A percentile compares a stretch with the other conserved stretches of the same genome.
Conservation (phyloP, 2,329 filamentous ascomycete genomes). For the Cyphellophora europaea region DNA sequence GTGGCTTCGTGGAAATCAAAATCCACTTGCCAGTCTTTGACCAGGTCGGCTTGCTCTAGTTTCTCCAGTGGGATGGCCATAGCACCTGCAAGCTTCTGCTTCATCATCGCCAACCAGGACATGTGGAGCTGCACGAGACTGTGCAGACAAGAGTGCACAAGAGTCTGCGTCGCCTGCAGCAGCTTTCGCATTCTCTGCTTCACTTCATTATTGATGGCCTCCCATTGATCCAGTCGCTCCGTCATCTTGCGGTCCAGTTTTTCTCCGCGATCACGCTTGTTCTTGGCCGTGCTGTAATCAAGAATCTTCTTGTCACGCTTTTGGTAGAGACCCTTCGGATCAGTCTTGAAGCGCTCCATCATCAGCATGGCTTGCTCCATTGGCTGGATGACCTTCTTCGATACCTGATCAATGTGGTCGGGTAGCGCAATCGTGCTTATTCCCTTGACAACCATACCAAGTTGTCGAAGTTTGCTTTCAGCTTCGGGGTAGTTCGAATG, state of each 20-base stretch:
- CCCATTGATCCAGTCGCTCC: constrained; percentile 80
- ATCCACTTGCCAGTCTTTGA: constrained; percentile 68
- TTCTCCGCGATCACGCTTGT: constrained; percentile 69
- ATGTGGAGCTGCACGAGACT: constrained; percentile 80
- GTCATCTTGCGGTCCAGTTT: constrained; percentile 77
- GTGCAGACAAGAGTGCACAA: constrained; percentile 73
- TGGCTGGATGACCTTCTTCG: constrained; percentile 5
- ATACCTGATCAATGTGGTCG: constrained; percentile 58
- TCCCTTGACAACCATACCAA: constrained; percentile 79
- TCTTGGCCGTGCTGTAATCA: constrained; percentile 75
- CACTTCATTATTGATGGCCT: constrained; percentile 82
- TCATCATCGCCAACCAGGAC: constrained; percentile 74
- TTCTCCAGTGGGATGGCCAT: constrained; percentile 67
- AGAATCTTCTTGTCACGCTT: constrained; percentile 88
- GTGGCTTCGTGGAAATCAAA: constrained; percentile 67
- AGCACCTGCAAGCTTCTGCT: constrained; percentile 37
- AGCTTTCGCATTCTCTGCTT: constrained; percentile 86
- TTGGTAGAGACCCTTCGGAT: constrained; percentile 77
- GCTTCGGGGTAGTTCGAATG: constrained; percentile 71
- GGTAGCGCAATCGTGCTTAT: constrained; percentile 74
- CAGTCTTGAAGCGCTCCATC: constrained; percentile 16
- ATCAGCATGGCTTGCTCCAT: constrained; percentile 10
- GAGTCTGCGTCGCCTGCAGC: constrained; percentile 67
- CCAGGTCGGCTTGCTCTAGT: constrained; percentile 62
- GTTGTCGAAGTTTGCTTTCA: constrained; percentile 89